Base-by-base conservation (phyloP, 148 eudicot species). In the Agrostemma githago region DNA sequence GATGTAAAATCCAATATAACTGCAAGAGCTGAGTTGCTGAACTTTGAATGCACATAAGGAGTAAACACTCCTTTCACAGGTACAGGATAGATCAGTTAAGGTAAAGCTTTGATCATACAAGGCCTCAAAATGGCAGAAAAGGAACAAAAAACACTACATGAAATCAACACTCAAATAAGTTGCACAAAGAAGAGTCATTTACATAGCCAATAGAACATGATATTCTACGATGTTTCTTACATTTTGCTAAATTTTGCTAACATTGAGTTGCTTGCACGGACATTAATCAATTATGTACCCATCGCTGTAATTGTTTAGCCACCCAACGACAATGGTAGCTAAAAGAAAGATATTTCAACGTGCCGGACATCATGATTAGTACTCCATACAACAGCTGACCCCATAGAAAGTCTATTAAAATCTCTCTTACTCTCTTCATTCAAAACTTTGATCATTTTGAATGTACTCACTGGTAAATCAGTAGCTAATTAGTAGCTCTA, bases 121-220 rank as follows among this genome's bases (percentile, higher is more conserved):
- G 63, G 63, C 63, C 63, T 4, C 63, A 6, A 59, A 20, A 59
- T 59, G 63, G 63, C 63, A 59, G 63, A 59, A 6, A 20, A 59
- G 20, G 63, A 59, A 19, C 34, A 26, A 59, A 34, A 59, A 17
- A 17, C 5, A n/a, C 34, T 34, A 20, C 34, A 59, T 39, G 38
- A 63, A 14, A 37, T 34, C 6, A 10, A 63, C 6, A 34, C 3
- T 51, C 15, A 51, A 11, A 15, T 15, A 10, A 15, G 15, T 51
- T 51, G 16, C 16, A 51, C 15, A 51, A 15, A 51, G 11, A 51
- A 10, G 56, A 51, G 56, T 51, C 56, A 51, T 51, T 51, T 51
- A 51, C 14, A 15, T 51, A 51, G 56, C 56, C 56, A 51, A 51
- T 51, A 51, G 15, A 12, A 51, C 56, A 51, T 51, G 56, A 51